Percentiles rank a stretch among this genome's conserved stretches.
These are phyloP conservation scores for Euryodendron excelsum DNA, from an alignment of 148 eudicot genomes.

Conservation along the genomic window DNA sequence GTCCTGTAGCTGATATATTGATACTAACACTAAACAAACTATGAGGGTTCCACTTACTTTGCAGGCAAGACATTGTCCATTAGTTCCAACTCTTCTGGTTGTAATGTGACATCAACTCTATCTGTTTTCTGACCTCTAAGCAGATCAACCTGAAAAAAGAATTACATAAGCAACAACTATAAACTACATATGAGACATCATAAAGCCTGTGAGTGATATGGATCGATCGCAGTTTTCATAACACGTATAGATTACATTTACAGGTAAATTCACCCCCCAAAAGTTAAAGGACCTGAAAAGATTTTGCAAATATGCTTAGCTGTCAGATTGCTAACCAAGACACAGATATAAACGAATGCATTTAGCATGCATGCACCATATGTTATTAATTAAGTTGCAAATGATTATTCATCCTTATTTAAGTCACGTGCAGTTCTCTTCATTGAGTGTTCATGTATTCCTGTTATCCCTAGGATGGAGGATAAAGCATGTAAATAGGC, in stretches of 20 bases:
- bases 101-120: conserved; percentile 74
- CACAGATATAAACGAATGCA: too few relatives aligned
- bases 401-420: too few relatives aligned
- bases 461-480: too few relatives aligned
- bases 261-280: background rate
- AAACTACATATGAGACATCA: background rate
- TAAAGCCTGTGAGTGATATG: background rate
- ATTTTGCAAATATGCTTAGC: too few relatives aligned
- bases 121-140: conserved; percentile 83
- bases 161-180: background rate
- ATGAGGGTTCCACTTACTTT: conserved; percentile 43
- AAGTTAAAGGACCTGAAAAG: too few relatives aligned
- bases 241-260: background rate
- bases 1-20: background rate
- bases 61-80: conserved; percentile 81
- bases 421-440: too few relatives aligned
- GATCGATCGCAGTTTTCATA: background rate
- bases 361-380: too few relatives aligned
- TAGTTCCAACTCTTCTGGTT: conserved; percentile 76
- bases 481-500: too few relatives aligned
- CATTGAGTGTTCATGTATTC: too few relatives aligned
- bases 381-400: too few relatives aligned
- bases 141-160: conserved; percentile 62
- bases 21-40: background rate
- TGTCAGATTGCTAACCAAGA: too few relatives aligned